A percentile compares a stretch with the other conserved stretches of the same genome.
phyloP scores from a whole-genome alignment of 1,139 yeast genomes.

The Geotrichum fermentans region DNA sequence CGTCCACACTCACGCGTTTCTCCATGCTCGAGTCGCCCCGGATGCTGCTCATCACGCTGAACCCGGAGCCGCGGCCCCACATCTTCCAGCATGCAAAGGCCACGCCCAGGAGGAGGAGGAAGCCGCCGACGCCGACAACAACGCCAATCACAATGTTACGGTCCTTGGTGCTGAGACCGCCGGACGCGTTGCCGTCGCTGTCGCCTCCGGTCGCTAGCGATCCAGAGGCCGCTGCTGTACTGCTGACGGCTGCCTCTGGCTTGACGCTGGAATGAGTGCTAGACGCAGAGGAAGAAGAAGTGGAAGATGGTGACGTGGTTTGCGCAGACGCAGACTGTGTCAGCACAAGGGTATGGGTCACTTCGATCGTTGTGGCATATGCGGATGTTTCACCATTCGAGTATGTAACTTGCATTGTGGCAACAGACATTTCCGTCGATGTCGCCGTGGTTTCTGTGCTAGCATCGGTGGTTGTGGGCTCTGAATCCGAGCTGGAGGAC shows the following conservation, averaged over 20 bases:
- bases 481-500: background rate
- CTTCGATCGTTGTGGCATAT: slow-evolving; percentile 17
- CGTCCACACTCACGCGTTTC: slow-evolving; percentile 3
- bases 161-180: slow-evolving; percentile 29
- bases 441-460: slow-evolving; percentile 1
- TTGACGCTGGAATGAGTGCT: slow-evolving; percentile 5
- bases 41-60: background rate
- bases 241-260: slow-evolving; percentile 9
- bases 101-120: slow-evolving; percentile 28
- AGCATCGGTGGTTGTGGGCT: slow-evolving; percentile 3
- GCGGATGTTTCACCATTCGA: slow-evolving; percentile 15
- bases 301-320: background rate
- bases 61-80: slow-evolving; percentile 25
- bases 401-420: slow-evolving; percentile 9
- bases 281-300: slow-evolving; percentile 11
- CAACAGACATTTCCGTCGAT: slow-evolving; percentile 11
- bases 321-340: slow-evolving; percentile 7
- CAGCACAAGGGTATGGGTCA: slow-evolving; percentile 6
- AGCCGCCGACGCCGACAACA: slow-evolving; percentile 35
- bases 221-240: slow-evolving; percentile 20
- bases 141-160: slow-evolving; percentile 33
- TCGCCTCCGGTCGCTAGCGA: slow-evolving; percentile 24
- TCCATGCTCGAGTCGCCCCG: background rate
- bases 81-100: slow-evolving; percentile 30
- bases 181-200: slow-evolving; percentile 16